Evolutionary conservation across 352 stramenopile species (phyloP).

Genomic region (Phytophthora cajani): DNA sequence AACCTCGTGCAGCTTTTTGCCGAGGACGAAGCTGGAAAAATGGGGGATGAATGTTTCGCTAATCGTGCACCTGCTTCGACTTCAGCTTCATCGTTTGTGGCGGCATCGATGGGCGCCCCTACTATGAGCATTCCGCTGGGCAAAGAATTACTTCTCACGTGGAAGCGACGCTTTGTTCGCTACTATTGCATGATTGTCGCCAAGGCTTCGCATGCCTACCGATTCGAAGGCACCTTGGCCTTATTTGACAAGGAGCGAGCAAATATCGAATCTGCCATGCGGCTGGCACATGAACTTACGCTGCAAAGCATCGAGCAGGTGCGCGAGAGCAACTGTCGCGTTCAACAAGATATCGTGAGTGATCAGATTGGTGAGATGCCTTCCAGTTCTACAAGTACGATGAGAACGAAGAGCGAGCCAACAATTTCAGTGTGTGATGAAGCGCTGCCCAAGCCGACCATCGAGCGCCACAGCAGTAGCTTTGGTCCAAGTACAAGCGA

Average conservation of each 20-base stretch:
- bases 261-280: slow-evolving; percentile 86
- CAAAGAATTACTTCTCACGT: slow-evolving; percentile 73
- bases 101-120: slow-evolving; percentile 36
- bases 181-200: slow-evolving; percentile 86
- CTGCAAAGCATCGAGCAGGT: slow-evolving; percentile 78
- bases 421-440: slow-evolving; percentile 21
- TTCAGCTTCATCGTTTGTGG: slow-evolving; percentile 50
- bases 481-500: slow-evolving; percentile 22
- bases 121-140: slow-evolving; percentile 48
- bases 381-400: slow-evolving; percentile 15
- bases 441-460: slow-evolving; percentile 16
- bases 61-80: slow-evolving; percentile 22
- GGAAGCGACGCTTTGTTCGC: slow-evolving; percentile 87
- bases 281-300: slow-evolving; percentile 74
- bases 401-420: slow-evolving; percentile 38
- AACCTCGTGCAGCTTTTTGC: slow-evolving; percentile 87
- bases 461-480: slow-evolving; percentile 34
- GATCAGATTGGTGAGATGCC: slow-evolving; percentile 27
- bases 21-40: slow-evolving; percentile 71
- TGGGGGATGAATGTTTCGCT: slow-evolving; percentile 56
- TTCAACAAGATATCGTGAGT: slow-evolving; percentile 47
- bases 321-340: slow-evolving; percentile 53
- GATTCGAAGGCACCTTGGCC: slow-evolving; percentile 71
- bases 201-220: slow-evolving; percentile 76
- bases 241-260: slow-evolving; percentile 82